Conservation (phyloP, 2,329 filamentous ascomycete species). For the Zymoseptoria brevis region DNA sequence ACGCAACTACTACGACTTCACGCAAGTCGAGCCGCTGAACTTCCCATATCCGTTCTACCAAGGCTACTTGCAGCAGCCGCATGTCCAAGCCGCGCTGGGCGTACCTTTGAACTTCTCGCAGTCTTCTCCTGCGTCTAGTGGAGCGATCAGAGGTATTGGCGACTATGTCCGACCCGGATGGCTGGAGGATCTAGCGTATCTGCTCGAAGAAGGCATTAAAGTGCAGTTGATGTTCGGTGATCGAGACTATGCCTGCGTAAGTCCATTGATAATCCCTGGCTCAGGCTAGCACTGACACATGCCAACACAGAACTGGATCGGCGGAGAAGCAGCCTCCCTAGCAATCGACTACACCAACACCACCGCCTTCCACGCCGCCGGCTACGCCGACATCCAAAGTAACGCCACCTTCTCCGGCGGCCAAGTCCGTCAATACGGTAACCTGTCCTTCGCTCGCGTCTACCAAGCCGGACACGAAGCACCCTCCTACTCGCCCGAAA, state of each 20-base stretch:
- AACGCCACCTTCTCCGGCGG: conserved; percentile 19
- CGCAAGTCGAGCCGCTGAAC: conserved; percentile 27
- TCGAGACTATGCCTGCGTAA: conserved; percentile 40
- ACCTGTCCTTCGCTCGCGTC: conserved; percentile 24
- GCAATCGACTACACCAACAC: conserved; percentile 38
- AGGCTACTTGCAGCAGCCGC: conserved; percentile 48
- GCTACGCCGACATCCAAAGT: conserved; percentile 32
- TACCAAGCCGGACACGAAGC: conserved; percentile 36
- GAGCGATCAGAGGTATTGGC: conserved; percentile 32
- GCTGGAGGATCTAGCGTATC: conserved; percentile 43
- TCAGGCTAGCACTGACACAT: too few species aligned
- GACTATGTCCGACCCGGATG: conserved; percentile 43
- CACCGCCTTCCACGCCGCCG: conserved; percentile 39
- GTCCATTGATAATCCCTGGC: too few species aligned
- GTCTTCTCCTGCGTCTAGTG: conserved; percentile 33
- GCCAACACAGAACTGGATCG: conserved; percentile 42
- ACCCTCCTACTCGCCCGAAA: conserved; percentile 42
- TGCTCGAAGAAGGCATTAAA: conserved; percentile 50
- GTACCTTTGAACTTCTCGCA: conserved; percentile 51
- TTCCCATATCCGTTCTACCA: conserved; percentile 14
- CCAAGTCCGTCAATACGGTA: conserved; percentile 23
- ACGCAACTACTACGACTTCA: conserved; percentile 49
- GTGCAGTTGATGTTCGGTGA: conserved; percentile 51
- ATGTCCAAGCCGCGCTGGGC: conserved; percentile 50
- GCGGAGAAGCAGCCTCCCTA: conserved; percentile 46